Conservation (phyloP, 2,329 filamentous ascomycete species). For the Scedosporium minutisporum region DNA sequence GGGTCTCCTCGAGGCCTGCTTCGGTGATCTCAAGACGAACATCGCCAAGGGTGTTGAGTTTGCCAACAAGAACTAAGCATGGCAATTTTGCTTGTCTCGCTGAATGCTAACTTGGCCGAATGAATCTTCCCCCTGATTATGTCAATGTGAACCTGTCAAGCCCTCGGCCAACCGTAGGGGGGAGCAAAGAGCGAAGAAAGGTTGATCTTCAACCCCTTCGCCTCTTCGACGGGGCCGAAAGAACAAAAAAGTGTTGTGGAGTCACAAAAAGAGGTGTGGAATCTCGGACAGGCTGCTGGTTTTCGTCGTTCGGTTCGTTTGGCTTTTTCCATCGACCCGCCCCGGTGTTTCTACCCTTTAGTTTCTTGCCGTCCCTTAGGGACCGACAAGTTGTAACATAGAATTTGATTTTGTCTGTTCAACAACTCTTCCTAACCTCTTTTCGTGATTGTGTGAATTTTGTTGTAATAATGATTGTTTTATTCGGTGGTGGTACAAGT, state of each 20-base stretch:
- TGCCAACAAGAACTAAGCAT: slow-evolving; percentile 23
- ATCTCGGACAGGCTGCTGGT: not conserved
- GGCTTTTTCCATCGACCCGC: too few relatives aligned
- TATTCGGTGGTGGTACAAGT: not conserved
- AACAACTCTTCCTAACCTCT: not conserved
- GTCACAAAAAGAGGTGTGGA: not conserved
- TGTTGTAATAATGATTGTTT: too few relatives aligned
- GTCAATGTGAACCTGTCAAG: too few relatives aligned
- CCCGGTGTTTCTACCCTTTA: not conserved
- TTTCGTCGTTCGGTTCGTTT: not conserved
- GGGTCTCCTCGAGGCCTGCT: slow-evolving; percentile 76
- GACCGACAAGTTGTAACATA: not conserved
- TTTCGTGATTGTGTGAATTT: too few relatives aligned
- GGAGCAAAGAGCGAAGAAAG: too few relatives aligned
- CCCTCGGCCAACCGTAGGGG: too few relatives aligned
- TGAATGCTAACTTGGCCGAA: not conserved
- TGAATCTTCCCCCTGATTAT: too few relatives aligned
- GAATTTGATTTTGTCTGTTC: not conserved
- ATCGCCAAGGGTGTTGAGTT: slow-evolving; percentile 77
- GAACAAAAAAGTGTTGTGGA: not conserved
- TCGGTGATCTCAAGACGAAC: slow-evolving; percentile 85
- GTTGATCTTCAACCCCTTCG: not conserved
- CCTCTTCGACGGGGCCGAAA: not conserved
- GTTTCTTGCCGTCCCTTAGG: not conserved
- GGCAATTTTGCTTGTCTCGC: not conserved